Evolutionary conservation across 805 yeast genomes (phyloP).

Genomic region (Torulaspora microellipsoides): DNA sequence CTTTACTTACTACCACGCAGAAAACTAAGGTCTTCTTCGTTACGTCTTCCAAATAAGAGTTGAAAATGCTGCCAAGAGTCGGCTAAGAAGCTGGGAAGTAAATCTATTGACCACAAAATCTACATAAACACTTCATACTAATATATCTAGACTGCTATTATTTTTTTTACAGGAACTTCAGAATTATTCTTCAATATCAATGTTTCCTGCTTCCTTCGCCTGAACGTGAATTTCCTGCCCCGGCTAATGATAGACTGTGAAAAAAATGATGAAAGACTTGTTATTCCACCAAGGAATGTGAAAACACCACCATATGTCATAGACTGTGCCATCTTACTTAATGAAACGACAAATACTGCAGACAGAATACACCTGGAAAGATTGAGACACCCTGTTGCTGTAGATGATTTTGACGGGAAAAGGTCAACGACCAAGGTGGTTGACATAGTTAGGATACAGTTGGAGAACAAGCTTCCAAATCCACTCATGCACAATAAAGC

Average conservation of each 20-base stretch:
- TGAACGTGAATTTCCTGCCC: conserved; percentile 30
- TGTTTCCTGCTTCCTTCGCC: conserved; percentile 19
- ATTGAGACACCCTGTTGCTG: conserved; percentile 71
- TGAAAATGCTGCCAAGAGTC: too few species aligned
- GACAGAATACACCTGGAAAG: conserved; percentile 66
- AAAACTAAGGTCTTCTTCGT: too few species aligned
- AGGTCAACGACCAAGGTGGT: conserved; percentile 73
- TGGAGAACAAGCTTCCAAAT: conserved; percentile 52
- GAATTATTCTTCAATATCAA: conserved; percentile 2
- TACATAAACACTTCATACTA: too few species aligned
- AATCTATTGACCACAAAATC: too few species aligned
- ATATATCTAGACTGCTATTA: not conserved
- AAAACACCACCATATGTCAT: conserved; percentile 74
- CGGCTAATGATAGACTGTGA: conserved; percentile 30
- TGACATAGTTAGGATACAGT: conserved; percentile 52
- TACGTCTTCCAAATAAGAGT: too few species aligned
- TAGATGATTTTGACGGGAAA: conserved; percentile 63
- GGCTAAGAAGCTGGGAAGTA: too few species aligned
- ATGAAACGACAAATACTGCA: conserved; percentile 65
- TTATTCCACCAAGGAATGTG: conserved; percentile 60
- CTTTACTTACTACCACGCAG: too few species aligned
- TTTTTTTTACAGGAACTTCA: too few species aligned
- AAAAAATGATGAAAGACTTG: conserved; percentile 25
- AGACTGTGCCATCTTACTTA: conserved; percentile 51
- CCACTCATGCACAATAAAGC: conserved; percentile 58